phyloP scores from a whole-genome alignment of 495 filamentous ascomycete genomes.

The Aspergillus carlsbadensis region DNA sequence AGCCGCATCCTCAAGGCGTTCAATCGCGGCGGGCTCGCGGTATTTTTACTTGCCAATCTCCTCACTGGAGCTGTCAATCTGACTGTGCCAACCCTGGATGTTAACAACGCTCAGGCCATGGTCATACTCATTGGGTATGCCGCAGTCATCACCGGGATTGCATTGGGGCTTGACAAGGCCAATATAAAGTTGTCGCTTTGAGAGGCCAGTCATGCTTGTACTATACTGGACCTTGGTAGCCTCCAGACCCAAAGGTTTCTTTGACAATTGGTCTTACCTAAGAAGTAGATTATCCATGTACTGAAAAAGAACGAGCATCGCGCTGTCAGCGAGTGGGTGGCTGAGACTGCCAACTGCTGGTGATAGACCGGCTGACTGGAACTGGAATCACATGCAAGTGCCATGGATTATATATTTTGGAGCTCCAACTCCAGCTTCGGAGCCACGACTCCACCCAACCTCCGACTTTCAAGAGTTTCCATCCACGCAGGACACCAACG shows the following conservation, averaged over 20 bases:
- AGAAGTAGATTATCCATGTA: too few relatives aligned
- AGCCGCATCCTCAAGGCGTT: slow-evolving; percentile 77
- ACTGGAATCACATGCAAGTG: slow-evolving; percentile 4
- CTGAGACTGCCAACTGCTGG: background rate
- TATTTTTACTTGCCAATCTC: slow-evolving; percentile 88
- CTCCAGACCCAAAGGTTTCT: background rate
- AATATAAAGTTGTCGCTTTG: slow-evolving; percentile 71
- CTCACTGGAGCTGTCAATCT: slow-evolving; percentile 88
- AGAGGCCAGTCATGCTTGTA: background rate
- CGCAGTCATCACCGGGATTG: slow-evolving; percentile 60
- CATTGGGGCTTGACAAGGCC: slow-evolving; percentile 66
- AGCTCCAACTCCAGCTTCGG: background rate
- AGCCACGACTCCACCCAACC: background rate
- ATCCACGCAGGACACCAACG: too few relatives aligned
- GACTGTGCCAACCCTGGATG: slow-evolving; percentile 74
- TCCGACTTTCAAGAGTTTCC: too few relatives aligned
- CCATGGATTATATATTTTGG: background rate
- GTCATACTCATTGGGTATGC: slow-evolving; percentile 72
- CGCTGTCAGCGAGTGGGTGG: background rate
- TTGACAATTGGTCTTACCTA: too few relatives aligned
- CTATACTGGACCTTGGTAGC: background rate
- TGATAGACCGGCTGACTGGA: background rate
- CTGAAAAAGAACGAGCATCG: too few relatives aligned
- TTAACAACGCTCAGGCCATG: slow-evolving; percentile 62
- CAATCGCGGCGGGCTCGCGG: slow-evolving; percentile 81